Conservation (phyloP, 2,329 filamentous ascomycete species). For the Ophiostoma montium region DNA sequence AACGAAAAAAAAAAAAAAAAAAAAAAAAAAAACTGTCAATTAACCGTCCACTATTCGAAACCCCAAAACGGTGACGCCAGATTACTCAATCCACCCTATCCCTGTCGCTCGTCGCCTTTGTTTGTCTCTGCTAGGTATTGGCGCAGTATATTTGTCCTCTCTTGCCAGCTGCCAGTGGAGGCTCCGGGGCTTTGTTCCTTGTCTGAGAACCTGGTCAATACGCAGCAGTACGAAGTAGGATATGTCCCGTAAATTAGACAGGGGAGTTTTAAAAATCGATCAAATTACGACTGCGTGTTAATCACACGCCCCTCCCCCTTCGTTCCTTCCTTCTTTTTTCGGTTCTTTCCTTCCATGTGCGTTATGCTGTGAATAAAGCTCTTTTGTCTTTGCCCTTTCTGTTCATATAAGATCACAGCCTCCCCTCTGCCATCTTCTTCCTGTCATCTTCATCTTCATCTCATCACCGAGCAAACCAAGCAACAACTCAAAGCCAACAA, state of each 20-base stretch:
- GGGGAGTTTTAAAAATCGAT: not conserved
- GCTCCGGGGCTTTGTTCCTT: too few species aligned
- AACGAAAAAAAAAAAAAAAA: slow-evolving; percentile 9
- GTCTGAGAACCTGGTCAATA: too few species aligned
- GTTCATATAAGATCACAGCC: slow-evolving; percentile 11
- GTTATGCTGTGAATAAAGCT: not conserved
- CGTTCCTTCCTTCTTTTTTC: not conserved
- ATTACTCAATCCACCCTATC: not conserved
- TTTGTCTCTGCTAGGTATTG: too few species aligned
- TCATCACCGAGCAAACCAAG: not conserved
- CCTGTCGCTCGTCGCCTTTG: too few species aligned
- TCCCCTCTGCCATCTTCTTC: not conserved
- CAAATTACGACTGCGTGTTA: not conserved
- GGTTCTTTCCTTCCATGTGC: slow-evolving; percentile 2
- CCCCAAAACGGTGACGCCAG: too few species aligned
- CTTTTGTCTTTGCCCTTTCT: not conserved
- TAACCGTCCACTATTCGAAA: too few species aligned
- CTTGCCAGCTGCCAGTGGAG: too few species aligned
- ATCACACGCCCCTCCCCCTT: not conserved
- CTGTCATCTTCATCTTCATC: slow-evolving; percentile 2
- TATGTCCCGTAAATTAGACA: not conserved
- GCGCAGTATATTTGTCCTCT: too few species aligned
- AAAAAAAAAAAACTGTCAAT: not conserved
- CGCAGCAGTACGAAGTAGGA: not conserved
- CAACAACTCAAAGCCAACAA: too few species aligned